phyloP scores from a whole-genome alignment of 768 basidiomycete genomes.

The Boletus barrowsii region DNA sequence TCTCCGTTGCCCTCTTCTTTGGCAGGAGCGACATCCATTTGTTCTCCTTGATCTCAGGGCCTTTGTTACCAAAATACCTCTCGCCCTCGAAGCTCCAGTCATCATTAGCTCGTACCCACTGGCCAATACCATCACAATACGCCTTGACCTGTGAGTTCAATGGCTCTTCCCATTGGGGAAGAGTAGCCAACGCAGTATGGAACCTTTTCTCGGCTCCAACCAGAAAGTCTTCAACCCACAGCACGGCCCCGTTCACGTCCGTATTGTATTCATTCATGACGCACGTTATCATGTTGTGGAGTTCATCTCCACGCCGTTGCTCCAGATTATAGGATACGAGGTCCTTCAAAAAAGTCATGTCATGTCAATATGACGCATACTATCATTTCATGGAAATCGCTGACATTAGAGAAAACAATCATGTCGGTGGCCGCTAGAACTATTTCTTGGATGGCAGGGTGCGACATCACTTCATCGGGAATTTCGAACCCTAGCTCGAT shows the following conservation, averaged over 20 bases:
- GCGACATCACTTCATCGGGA: slow-evolving; percentile 40
- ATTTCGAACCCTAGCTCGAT: slow-evolving; percentile 36
- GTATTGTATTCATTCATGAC: slow-evolving; percentile 43
- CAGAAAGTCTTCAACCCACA: slow-evolving; percentile 13
- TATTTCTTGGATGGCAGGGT: slow-evolving; percentile 37
- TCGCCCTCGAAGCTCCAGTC: slow-evolving; percentile 50
- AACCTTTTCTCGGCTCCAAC: slow-evolving; percentile 2
- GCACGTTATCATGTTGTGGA: slow-evolving; percentile 45
- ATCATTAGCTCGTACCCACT: slow-evolving; percentile 49
- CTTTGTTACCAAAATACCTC: slow-evolving; percentile 40
- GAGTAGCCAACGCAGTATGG: slow-evolving; percentile 9
- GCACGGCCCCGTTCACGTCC: slow-evolving; percentile 16
- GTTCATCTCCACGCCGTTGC: slow-evolving; percentile 27
- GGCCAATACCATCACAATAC: slow-evolving; percentile 47
- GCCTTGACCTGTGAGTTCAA: slow-evolving; percentile 40
- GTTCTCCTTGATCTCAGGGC: slow-evolving; percentile 29
- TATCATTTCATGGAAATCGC: slow-evolving; percentile 2
- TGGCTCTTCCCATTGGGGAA: slow-evolving; percentile 39
- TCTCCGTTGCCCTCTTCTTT: slow-evolving; percentile 2
- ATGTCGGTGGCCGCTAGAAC: slow-evolving; percentile 30
- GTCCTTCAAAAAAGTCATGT: slow-evolving; percentile 17
- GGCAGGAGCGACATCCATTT: slow-evolving; percentile 35
- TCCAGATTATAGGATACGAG: slow-evolving; percentile 32
- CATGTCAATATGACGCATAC: background rate
- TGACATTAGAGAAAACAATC: slow-evolving; percentile 24